Conservation (phyloP, 2,329 filamentous ascomycete genomes). For the Colletotrichum theobromicola region DNA sequence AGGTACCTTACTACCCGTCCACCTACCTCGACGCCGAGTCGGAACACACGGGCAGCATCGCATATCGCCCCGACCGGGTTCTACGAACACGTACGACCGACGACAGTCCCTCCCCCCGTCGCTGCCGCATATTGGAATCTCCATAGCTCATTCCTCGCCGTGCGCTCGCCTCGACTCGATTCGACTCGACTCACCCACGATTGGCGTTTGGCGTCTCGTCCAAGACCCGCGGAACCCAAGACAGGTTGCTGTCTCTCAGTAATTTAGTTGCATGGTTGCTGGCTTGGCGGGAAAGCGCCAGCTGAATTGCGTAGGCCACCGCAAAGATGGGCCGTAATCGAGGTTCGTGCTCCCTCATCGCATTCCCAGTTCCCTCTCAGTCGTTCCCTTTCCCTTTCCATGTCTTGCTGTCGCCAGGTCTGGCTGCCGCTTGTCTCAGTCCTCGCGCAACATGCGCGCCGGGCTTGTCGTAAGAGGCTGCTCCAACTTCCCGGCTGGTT, state of each 20-base stretch:
- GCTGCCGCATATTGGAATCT: constrained; percentile 7
- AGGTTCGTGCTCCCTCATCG: constrained; percentile 16
- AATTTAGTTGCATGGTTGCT: constrained; percentile 21
- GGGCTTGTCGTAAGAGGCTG: constrained; percentile 1
- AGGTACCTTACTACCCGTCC: neutral
- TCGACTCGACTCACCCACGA: neutral
- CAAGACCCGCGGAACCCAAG: neutral
- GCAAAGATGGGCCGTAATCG: constrained; percentile 20
- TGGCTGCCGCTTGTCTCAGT: neutral
- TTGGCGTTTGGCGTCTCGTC: neutral
- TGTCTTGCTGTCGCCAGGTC: neutral
- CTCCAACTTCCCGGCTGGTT: neutral
- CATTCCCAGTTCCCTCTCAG: neutral
- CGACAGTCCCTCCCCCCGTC: neutral
- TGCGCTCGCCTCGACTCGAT: neutral
- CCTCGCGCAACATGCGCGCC: neutral
- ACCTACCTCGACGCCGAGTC: neutral
- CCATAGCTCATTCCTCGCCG: constrained; percentile 15
- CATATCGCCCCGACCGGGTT: neutral
- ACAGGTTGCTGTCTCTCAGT: constrained; percentile 14
- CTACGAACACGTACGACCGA: neutral
- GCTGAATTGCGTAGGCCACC: neutral
- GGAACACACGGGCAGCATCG: neutral
- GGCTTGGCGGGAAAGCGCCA: constrained; percentile 4
- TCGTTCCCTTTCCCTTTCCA: neutral